Percentiles rank a stretch among this genome's conserved stretches.
Conservation (phyloP, 1,139 yeast genomes). For the Suhomyces wounanorum region DNA sequence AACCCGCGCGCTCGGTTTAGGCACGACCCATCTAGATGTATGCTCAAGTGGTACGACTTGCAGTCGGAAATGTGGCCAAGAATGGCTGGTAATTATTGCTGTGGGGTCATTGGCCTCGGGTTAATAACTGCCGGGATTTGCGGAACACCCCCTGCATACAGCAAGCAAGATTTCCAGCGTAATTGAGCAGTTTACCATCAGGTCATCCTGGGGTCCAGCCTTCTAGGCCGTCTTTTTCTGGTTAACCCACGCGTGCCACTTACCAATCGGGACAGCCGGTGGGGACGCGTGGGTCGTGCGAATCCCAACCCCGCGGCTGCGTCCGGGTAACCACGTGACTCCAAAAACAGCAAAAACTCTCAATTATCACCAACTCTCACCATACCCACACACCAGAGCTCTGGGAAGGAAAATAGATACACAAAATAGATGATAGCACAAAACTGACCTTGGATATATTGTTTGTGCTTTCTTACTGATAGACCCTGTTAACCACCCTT, state of each 20-base stretch:
- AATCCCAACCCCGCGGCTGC: neutral
- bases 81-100: neutral
- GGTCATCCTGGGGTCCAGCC: neutral
- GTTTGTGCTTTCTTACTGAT: slow-evolving; percentile 2
- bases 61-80: neutral
- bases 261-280: neutral
- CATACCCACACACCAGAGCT: slow-evolving; percentile 3
- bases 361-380: slow-evolving; percentile 11
- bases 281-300: neutral
- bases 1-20: slow-evolving; percentile 1
- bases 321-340: slow-evolving; percentile 14
- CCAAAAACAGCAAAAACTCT: neutral
- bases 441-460: slow-evolving; percentile 13
- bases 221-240: neutral
- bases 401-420: slow-evolving; percentile 14
- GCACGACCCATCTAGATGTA: neutral
- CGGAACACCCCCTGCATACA: neutral
- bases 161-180: neutral
- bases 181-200: neutral
- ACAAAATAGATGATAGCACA: slow-evolving; percentile 19
- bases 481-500: neutral
- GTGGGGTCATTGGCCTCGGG: neutral
- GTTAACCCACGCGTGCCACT: neutral
- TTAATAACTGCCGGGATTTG: neutral
- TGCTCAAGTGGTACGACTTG: neutral